Percentiles rank a stretch among this genome's conserved stretches.
phyloP scores from a whole-genome alignment of 805 yeast species.

The Nakazawaea ishiwadae region DNA sequence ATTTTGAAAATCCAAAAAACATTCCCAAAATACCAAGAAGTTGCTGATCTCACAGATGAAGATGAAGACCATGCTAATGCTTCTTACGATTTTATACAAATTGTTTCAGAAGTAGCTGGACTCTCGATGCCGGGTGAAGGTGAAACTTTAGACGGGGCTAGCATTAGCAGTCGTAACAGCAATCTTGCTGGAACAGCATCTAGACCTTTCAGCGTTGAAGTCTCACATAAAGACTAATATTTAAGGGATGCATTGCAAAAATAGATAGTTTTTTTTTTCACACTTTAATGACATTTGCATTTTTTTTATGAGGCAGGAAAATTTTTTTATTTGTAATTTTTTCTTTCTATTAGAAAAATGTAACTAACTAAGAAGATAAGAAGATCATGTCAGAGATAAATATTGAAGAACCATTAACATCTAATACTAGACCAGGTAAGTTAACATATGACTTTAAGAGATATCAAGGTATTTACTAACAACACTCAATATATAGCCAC shows the following conservation, averaged over 20 bases:
- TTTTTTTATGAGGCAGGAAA: neutral
- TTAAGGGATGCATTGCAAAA: too few species aligned
- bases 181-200: neutral
- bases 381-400: slow-evolving; percentile 31
- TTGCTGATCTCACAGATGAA: neutral
- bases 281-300: neutral
- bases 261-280: too few species aligned
- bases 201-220: neutral
- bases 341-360: neutral
- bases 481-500: slow-evolving; percentile 29
- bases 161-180: slow-evolving; percentile 6
- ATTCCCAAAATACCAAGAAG: slow-evolving; percentile 4
- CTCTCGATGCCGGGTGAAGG: slow-evolving; percentile 4
- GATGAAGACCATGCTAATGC: slow-evolving; percentile 1
- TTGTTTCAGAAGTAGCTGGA: slow-evolving; percentile 8
- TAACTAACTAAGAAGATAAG: too few species aligned
- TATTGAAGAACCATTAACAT: slow-evolving; percentile 71
- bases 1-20: neutral
- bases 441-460: too few species aligned
- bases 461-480: slow-evolving; percentile 45
- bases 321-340: neutral
- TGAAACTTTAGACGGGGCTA: slow-evolving; percentile 7
- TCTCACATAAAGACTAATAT: neutral
- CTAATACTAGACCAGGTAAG: slow-evolving; percentile 45
- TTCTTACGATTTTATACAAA: slow-evolving; percentile 11